A percentile compares a stretch with the other conserved stretches of the same genome.
Evolutionary conservation across 495 filamentous ascomycete genomes (phyloP).

Genomic region (Podospora conica): DNA sequence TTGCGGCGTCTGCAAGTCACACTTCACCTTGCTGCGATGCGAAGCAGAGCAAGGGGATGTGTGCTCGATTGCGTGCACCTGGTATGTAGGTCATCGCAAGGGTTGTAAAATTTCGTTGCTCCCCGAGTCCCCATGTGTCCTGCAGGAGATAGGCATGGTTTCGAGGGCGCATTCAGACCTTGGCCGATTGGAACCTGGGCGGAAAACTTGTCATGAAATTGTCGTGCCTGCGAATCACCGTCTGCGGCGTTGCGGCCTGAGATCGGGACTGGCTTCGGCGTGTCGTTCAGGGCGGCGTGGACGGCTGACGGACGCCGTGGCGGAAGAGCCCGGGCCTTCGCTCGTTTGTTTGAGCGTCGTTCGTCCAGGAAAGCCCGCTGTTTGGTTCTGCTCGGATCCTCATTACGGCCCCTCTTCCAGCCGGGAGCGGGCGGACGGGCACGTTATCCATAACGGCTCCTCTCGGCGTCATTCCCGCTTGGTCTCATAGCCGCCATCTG

Average conservation of each 20-base stretch:
- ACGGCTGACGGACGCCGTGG: not conserved
- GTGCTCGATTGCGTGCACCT: conserved; percentile 11
- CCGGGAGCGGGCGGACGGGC: conserved; percentile 8
- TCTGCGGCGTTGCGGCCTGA: not conserved
- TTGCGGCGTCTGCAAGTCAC: not conserved
- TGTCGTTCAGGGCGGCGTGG: not conserved
- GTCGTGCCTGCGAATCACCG: conserved; percentile 4
- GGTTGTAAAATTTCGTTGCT: not conserved
- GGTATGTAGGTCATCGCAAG: conserved; percentile 10
- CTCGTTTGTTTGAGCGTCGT: conserved; percentile 4
- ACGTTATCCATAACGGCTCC: not conserved
- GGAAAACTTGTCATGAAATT: not conserved
- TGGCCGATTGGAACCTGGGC: conserved; percentile 1
- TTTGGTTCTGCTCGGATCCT: conserved; percentile 12
- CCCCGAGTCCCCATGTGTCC: conserved; percentile 4
- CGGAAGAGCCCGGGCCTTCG: conserved; percentile 2
- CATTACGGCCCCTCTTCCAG: conserved; percentile 10
- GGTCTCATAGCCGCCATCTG: conserved; percentile 8
- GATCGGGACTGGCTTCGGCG: conserved; percentile 5
- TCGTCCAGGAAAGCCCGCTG: conserved; percentile 6
- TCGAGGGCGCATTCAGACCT: not conserved
- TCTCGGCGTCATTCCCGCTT: conserved; percentile 9
- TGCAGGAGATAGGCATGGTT: conserved; percentile 11
- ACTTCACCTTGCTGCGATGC: not conserved
- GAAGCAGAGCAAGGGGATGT: conserved; percentile 9